These are phyloP conservation scores for Ophiostoma sp. DNA, from an alignment of 2,329 filamentous ascomycete species.

Conservation along the genomic window DNA sequence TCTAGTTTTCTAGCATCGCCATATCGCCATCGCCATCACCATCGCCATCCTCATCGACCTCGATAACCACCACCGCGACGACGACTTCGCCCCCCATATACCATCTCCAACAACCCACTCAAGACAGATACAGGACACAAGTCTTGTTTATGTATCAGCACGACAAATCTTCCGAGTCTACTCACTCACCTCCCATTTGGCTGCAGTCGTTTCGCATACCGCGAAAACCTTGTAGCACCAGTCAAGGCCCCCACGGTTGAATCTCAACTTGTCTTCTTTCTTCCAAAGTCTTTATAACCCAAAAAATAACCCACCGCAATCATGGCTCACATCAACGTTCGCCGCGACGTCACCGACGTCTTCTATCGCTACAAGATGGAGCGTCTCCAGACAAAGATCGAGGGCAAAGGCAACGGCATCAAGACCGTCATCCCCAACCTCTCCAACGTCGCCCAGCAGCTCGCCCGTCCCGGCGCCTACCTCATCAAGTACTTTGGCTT, in stretches of 20 bases:
- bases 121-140: conserved; percentile 35
- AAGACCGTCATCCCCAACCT: conserved; percentile 98
- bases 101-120: not conserved
- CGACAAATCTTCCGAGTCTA: conserved; percentile 83
- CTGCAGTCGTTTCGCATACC: conserved; percentile 95
- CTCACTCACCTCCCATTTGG: conserved; percentile 88
- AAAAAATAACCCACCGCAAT: conserved; percentile 44
- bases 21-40: no score
- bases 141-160: conserved; percentile 97
- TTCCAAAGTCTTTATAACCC: no score
- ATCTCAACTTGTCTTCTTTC: conserved; percentile 19
- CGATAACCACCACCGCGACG: not conserved
- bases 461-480: conserved; percentile 87
- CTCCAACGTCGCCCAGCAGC: conserved; percentile 83
- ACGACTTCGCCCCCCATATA: not conserved
- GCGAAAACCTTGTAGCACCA: conserved; percentile 86
- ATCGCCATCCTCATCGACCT: not conserved
- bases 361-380: conserved; percentile 99
- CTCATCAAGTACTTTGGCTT: conserved; percentile 99
- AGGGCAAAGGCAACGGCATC: conserved; percentile 99
- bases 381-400: conserved; percentile 95
- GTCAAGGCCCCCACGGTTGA: conserved; percentile 93
- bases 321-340: conserved; percentile 98
- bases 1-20: no score
- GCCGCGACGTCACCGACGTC: conserved; percentile 93